Conservation (phyloP, 2,329 filamentous ascomycete species). For the Ascosphaera apis region DNA sequence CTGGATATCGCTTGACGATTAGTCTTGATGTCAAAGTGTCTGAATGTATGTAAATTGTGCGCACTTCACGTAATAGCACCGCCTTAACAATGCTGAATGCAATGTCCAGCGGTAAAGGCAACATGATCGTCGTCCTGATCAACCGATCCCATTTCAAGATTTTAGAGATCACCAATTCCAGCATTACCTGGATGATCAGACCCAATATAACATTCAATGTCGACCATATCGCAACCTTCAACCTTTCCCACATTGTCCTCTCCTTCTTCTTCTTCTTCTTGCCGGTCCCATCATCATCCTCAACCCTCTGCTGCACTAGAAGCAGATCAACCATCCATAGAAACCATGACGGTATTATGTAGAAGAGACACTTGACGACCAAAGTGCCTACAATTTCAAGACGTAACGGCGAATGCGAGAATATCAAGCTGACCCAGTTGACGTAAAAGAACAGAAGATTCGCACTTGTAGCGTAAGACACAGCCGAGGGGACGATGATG, state of each 20-base stretch:
- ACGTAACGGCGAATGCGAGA: slow-evolving; percentile 50
- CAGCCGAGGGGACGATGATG: slow-evolving; percentile 35
- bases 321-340: slow-evolving; percentile 52
- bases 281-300: background rate
- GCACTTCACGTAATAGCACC: slow-evolving; percentile 33
- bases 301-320: slow-evolving; percentile 31
- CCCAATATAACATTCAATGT: slow-evolving; percentile 32
- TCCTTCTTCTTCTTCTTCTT: slow-evolving; percentile 13
- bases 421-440: slow-evolving; percentile 65
- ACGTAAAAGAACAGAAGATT: slow-evolving; percentile 79
- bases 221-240: slow-evolving; percentile 30
- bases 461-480: slow-evolving; percentile 53
- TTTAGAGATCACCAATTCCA: slow-evolving; percentile 33
- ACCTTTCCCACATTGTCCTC: slow-evolving; percentile 10
- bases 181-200: slow-evolving; percentile 28
- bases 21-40: slow-evolving; percentile 1
- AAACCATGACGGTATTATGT: slow-evolving; percentile 45
- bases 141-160: slow-evolving; percentile 30
- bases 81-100: slow-evolving; percentile 30
- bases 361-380: slow-evolving; percentile 44
- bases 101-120: slow-evolving; percentile 41
- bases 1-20: slow-evolving; percentile 16
- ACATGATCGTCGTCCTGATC: slow-evolving; percentile 32
- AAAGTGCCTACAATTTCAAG: slow-evolving; percentile 53
- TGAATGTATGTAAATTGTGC: background rate